These are phyloP conservation scores for Penicillium sp. DNA, from an alignment of 2,329 filamentous ascomycete genomes.

Conservation along the genomic window DNA sequence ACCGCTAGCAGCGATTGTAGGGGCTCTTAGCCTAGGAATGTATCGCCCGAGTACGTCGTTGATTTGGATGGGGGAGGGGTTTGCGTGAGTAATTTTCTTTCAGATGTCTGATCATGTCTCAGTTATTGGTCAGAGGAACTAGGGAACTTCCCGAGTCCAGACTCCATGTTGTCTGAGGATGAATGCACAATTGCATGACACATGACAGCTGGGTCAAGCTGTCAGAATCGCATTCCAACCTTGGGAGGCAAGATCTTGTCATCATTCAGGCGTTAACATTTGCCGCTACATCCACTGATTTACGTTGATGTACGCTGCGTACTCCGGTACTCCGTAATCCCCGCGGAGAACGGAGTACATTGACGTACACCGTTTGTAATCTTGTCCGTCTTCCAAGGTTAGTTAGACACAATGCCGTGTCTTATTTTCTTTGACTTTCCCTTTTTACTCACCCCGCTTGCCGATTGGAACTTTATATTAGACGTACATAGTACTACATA, in stretches of 20 bases:
- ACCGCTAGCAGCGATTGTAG: slow-evolving; percentile 20
- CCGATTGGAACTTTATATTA: neutral
- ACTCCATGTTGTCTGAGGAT: neutral
- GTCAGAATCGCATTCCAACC: neutral
- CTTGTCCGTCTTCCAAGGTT: no score
- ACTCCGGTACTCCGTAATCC: no score
- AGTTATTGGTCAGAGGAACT: slow-evolving; percentile 1
- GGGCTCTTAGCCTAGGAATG: slow-evolving; percentile 10
- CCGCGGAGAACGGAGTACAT: no score
- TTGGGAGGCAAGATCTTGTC: neutral
- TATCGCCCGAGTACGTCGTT: slow-evolving; percentile 4
- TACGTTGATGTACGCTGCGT: no score
- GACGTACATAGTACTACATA: no score
- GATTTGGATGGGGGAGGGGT: neutral
- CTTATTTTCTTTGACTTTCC: neutral
- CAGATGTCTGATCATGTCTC: slow-evolving; percentile 2
- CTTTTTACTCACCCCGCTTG: neutral
- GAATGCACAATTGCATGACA: no score
- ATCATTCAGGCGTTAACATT: no score
- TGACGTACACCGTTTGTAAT: no score
- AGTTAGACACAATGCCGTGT: neutral
- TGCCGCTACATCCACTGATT: neutral
- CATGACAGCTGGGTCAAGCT: neutral
- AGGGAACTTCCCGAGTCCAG: neutral
- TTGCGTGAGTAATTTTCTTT: no score